Conservation (phyloP, 352 stramenopile genomes). For the Pythium sp. region DNA sequence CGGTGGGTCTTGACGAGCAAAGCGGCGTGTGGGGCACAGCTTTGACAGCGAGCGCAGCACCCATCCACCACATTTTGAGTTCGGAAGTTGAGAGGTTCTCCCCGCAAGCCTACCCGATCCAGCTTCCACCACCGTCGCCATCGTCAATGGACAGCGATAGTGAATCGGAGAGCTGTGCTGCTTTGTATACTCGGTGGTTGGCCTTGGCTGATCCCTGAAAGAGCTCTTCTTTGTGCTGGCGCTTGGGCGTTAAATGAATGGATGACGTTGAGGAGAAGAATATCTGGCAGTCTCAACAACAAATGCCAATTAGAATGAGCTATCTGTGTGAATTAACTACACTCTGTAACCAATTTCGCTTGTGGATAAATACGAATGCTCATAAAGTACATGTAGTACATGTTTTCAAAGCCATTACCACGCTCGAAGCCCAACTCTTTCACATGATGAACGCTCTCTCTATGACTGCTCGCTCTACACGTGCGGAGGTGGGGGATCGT, state of each 20-base stretch:
- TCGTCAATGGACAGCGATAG: background rate
- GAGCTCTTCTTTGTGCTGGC: too few relatives aligned
- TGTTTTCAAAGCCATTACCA: too few relatives aligned
- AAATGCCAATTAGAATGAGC: background rate
- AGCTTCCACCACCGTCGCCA: background rate
- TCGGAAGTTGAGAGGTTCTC: background rate
- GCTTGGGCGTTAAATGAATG: background rate
- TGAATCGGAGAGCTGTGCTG: background rate
- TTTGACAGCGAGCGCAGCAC: background rate
- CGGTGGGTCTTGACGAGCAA: background rate
- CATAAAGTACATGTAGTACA: too few relatives aligned
- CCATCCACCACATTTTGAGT: background rate
- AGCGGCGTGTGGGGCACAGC: background rate
- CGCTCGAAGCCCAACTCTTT: too few relatives aligned
- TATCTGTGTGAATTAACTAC: background rate
- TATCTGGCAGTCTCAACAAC: background rate
- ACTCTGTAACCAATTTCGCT: background rate
- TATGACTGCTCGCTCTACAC: background rate
- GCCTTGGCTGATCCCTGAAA: background rate
- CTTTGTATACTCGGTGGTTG: background rate
- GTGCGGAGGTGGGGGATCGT: background rate
- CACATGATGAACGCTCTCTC: background rate
- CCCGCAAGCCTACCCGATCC: slow-evolving; percentile 1
- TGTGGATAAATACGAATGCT: background rate
- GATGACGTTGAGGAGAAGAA: too few relatives aligned